Evolutionary conservation across 495 filamentous ascomycete genomes (phyloP).

Genomic region (Neurospora terricola): DNA sequence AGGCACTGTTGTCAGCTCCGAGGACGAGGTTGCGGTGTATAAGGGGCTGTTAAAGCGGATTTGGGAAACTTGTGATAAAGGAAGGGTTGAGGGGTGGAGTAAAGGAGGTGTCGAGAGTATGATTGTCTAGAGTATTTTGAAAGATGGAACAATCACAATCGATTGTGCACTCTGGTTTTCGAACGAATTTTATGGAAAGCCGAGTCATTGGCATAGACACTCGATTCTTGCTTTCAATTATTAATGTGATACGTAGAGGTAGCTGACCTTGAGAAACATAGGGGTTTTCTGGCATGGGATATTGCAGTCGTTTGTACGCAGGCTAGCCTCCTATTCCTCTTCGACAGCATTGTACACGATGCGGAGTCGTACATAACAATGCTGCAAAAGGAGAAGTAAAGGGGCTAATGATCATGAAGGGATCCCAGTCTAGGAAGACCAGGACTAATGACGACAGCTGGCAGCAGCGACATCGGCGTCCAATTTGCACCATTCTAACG

Average conservation of each 20-base stretch:
- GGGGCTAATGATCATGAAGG: background rate
- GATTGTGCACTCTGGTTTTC: background rate
- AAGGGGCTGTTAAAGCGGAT: conserved; percentile 49
- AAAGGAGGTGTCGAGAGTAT: conserved; percentile 30
- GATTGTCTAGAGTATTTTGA: background rate
- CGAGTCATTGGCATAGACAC: background rate
- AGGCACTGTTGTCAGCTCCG: conserved; percentile 12
- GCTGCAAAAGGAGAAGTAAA: background rate
- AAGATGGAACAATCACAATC: background rate
- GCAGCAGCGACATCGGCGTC: background rate
- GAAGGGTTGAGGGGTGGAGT: conserved; percentile 60
- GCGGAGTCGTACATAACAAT: background rate
- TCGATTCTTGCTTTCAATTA: background rate
- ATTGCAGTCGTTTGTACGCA: background rate
- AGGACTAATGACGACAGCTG: background rate
- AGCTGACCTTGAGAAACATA: background rate
- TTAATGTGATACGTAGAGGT: background rate
- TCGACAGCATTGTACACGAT: background rate
- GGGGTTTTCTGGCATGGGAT: background rate
- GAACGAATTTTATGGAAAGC: background rate
- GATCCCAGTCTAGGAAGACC: background rate
- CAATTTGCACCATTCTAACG: background rate
- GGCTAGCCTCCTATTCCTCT: background rate
- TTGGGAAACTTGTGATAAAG: conserved; percentile 60
- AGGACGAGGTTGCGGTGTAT: conserved; percentile 39